Base-by-base conservation (phyloP, 768 basidiomycete species). In the Mycena rosella region DNA sequence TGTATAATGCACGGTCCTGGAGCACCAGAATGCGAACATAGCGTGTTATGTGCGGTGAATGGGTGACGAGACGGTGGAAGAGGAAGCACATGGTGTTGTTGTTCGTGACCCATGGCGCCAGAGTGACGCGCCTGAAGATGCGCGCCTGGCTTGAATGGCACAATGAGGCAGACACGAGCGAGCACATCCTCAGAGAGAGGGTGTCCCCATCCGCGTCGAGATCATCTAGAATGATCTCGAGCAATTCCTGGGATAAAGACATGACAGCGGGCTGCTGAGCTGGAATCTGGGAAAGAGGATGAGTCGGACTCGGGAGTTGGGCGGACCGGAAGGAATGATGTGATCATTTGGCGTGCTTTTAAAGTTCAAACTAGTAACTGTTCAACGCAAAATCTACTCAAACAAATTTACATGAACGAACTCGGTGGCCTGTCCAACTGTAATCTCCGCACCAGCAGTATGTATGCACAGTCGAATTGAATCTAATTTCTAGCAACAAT, bases 11-110 rank as follows among this genome's bases (percentile, higher is more conserved):
- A 6, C 44, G 44, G 22, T 59, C 45, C 45, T 22, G 14, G 32
- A 59, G 47, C n/a, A 59, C 45, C 30, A 59, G 57, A 24, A 22
- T 48, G 17, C 40, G 55, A 44, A 57, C 40, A 57, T 57, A 44
- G 3, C 2, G 42, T 17, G 5, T 26, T 3, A 44, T 57, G 24
- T 44, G 55, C 6, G 55, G 55, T 30, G 55, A 57, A 15, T 11
- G 18, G 3, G 55, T 57, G 38, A 44, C 3, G 40, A 57, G 38
- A 10, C 38, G 55, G 29, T 57, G 27, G 27, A 57, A 57, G 10
- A 29, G 56, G 29, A 29, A 44, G 15, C 56, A 11, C 42, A 29
- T 30, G 40, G 55, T 24, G 17, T 44, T 40, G n/a, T 20, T 18
- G 27, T 38, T 40, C 11, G 24, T 40, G 7, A 40, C 15, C 38